Evolutionary conservation across 176 grass and related monocot genomes (phyloP), one percentile per base, ranked within the genome.

Genomic region (Cenchrus purpureus): DNA sequence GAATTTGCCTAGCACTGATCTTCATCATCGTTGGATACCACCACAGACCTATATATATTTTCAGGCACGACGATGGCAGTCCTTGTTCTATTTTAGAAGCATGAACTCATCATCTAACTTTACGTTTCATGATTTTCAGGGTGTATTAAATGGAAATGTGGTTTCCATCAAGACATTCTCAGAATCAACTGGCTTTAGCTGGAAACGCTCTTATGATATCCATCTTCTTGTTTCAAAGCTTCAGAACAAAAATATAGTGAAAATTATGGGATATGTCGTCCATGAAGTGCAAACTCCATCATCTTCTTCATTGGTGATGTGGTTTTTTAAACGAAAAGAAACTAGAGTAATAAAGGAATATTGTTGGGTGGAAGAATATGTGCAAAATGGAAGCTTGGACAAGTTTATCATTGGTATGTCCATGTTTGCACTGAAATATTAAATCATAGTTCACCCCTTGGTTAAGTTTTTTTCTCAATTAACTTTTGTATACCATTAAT

Each of bases 181-280:
- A 1, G 4, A 57, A 0, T 0, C 56, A 58, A 1, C 4, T 48
- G 0, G 4, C 8, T n/a, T 5, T 0, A 11, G 17, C 1, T n/a
- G 3, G 42, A 17, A 1, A 8, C 10, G 17, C 9, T 48, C 7
- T 49, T 49, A 25, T 71, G 44, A 22, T 71, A 0, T 5, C 0
- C 3, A 49, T 22, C 8, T 1, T 46, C 1, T 51, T 28, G 20
- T 7, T 73, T 7, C 3, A 31, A 51, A 15, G 4, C 22, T 52
- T 29, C 12, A 52, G n/a, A n/a, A 73, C 12, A 52, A 29, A 52
- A 73, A 73, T 31, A 31, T 73, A 52, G 25, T 73, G 0, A 51
- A 14, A 29, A 2, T 29, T 8, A 0, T 73, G 22, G 71, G 71
- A 52, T 72, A 51, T 51, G 10, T 19, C 15, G 4, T 0, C 4